phyloP scores from a whole-genome alignment of 129 eudicot species.

The Solidago caesia region DNA sequence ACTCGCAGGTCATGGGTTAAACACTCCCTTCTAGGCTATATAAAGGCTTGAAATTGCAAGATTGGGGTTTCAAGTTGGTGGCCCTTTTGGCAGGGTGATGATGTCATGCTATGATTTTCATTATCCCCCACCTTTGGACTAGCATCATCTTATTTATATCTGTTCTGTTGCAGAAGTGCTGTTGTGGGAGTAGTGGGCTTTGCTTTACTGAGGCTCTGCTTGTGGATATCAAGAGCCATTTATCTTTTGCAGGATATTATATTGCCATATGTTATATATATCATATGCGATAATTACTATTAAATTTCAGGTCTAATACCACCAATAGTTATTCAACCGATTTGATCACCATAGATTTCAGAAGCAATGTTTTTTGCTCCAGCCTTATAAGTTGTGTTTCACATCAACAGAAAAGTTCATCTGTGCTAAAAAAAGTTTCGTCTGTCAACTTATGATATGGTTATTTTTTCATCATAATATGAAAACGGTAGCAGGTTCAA shows the following conservation, averaged over 20 bases:
- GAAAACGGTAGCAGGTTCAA: conserved; percentile 44
- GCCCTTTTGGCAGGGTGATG: conserved; percentile 46
- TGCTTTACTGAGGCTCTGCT: conserved; percentile 65
- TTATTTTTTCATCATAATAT: conserved; percentile 26
- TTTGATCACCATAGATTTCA: neutral
- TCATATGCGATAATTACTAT: conserved; percentile 2
- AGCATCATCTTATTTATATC: conserved; percentile 52
- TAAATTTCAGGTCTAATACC: conserved; percentile 34
- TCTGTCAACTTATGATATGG: neutral
- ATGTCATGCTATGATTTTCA: conserved; percentile 47
- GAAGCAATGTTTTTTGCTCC: neutral
- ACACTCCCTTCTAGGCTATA: conserved; percentile 40
- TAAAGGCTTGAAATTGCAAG: conserved; percentile 43
- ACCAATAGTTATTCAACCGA: conserved; percentile 18
- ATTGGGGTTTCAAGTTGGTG: conserved; percentile 45
- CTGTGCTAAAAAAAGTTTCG: conserved; percentile 6
- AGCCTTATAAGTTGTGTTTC: conserved; percentile 6
- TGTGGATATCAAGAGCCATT: conserved; percentile 48
- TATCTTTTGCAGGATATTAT: conserved; percentile 42
- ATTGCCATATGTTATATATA: conserved; percentile 22
- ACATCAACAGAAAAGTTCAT: neutral
- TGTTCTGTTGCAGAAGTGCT: conserved; percentile 79
- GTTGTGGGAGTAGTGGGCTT: conserved; percentile 65
- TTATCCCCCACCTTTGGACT: conserved; percentile 49
- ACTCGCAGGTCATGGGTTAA: conserved; percentile 66